Evolutionary conservation across 164 flowering plant genomes (phyloP).

Genomic region (Malania oleifera): DNA sequence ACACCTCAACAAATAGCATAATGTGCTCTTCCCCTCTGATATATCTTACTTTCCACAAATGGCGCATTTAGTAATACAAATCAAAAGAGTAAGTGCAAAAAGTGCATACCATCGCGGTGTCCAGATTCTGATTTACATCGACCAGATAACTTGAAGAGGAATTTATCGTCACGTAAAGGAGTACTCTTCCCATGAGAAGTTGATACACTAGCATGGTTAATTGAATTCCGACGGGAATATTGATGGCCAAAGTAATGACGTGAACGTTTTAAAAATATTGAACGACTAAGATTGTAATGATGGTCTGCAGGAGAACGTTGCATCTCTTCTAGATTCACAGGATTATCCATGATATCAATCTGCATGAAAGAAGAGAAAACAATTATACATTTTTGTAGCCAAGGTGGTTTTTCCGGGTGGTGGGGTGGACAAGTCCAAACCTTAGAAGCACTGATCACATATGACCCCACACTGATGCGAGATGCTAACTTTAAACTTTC

Average conservation of each 20-base stretch:
- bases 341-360: conserved; percentile 23
- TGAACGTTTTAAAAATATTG: conserved; percentile 32
- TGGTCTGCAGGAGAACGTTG: conserved; percentile 17
- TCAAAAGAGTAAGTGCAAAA: background rate
- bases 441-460: too few relatives aligned
- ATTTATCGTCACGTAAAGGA: conserved; percentile 24
- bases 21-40: too few relatives aligned
- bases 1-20: too few relatives aligned
- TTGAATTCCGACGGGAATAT: conserved; percentile 26
- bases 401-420: too few relatives aligned
- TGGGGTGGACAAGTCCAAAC: too few relatives aligned
- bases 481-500: too few relatives aligned
- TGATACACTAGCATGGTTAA: conserved; percentile 21
- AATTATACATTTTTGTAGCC: too few relatives aligned
- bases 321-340: conserved; percentile 15
- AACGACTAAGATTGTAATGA: conserved; percentile 25
- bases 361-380: conserved; percentile 9
- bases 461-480: too few relatives aligned
- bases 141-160: conserved; percentile 21
- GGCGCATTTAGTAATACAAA: background rate
- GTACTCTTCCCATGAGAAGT: conserved; percentile 23
- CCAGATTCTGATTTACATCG: conserved; percentile 23
- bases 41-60: too few relatives aligned
- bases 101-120: conserved; percentile 21
- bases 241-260: conserved; percentile 37